A percentile compares a stretch with the other conserved stretches of the same genome.
Evolutionary conservation across 2,329 filamentous ascomycete genomes (phyloP).

Genomic region (Paecilomyces fulvus): DNA sequence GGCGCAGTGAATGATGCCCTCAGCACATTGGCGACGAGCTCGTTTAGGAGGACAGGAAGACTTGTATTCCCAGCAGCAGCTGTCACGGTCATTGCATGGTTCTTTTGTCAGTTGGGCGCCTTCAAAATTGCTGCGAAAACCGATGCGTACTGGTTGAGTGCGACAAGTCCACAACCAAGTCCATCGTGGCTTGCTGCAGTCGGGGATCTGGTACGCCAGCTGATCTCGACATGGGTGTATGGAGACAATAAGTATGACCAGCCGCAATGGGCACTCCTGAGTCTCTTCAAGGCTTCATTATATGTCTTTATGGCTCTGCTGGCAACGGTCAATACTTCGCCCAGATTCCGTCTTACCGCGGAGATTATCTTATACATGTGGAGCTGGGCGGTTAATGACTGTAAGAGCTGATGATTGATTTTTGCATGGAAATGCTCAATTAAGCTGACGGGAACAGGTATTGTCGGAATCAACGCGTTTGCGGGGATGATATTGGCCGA

Average conservation of each 20-base stretch:
- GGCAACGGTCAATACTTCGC: constrained; percentile 42
- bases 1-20: constrained; percentile 49
- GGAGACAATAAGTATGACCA: constrained; percentile 47
- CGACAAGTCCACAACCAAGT: constrained; percentile 39
- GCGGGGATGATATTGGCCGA: constrained; percentile 56
- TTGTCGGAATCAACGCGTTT: constrained; percentile 52
- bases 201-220: constrained; percentile 36
- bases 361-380: constrained; percentile 43
- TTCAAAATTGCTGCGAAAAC: constrained; percentile 49
- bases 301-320: constrained; percentile 47
- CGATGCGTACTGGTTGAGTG: constrained; percentile 52
- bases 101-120: constrained; percentile 47
- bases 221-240: constrained; percentile 46
- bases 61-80: constrained; percentile 50
- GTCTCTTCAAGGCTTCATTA: constrained; percentile 48
- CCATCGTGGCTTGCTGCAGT: constrained; percentile 35
- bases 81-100: constrained; percentile 49
- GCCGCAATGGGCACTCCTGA: constrained; percentile 51
- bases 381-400: constrained; percentile 27
- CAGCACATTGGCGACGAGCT: constrained; percentile 47
- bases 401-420: constrained; percentile 10
- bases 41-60: constrained; percentile 50
- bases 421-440: not conserved
- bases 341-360: constrained; percentile 42
- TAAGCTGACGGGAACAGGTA: constrained; percentile 20